Conservation (phyloP, 225 moss, liverwort and hornwort genomes). For the Rhytidiadelphus loreus region DNA sequence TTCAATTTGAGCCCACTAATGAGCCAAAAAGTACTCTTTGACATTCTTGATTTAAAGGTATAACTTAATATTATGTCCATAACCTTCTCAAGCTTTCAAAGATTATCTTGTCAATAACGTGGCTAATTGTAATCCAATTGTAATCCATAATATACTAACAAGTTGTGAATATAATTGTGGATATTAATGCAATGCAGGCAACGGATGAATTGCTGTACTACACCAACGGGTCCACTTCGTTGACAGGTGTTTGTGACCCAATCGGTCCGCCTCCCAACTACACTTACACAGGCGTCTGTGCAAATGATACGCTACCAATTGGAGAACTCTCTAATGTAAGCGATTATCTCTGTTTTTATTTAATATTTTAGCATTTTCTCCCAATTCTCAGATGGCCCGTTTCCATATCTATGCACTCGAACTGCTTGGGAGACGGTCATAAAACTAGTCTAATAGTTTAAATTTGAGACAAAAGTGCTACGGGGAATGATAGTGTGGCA, state of each 20-base stretch:
- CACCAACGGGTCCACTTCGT: not conserved
- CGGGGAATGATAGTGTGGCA: not conserved
- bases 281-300: constrained; percentile 37
- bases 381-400: not conserved
- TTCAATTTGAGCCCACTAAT: not conserved
- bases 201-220: not conserved
- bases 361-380: not conserved
- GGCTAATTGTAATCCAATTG: not conserved
- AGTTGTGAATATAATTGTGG: not conserved
- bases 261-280: constrained; percentile 44
- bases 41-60: not conserved
- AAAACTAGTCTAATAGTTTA: not conserved
- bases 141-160: not conserved
- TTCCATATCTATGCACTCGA: not conserved
- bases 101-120: not conserved
- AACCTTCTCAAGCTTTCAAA: not conserved
- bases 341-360: not conserved
- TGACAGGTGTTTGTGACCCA: constrained; percentile 54
- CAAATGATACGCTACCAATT: constrained; percentile 45
- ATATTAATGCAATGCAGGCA: constrained; percentile 3
- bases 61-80: not conserved
- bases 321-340: constrained; percentile 49
- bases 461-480: not conserved
- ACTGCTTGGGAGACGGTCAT: not conserved
- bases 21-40: not conserved